Evolutionary conservation across 75 land plant species (phyloP).

Genomic region (Sequoia sempervirens): DNA sequence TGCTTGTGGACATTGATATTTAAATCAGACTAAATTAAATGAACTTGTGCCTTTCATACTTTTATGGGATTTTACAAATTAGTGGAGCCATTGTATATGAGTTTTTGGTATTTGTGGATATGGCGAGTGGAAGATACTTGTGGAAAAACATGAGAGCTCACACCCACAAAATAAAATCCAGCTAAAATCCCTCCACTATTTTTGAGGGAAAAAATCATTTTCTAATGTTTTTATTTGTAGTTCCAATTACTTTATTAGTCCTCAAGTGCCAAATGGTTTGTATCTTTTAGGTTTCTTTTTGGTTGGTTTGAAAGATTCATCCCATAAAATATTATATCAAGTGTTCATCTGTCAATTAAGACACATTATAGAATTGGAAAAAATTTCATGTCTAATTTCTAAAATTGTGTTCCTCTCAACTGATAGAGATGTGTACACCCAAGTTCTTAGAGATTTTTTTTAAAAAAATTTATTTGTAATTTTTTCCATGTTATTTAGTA

Average conservation of each 20-base stretch:
- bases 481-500: too few relatives aligned
- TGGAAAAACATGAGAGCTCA: constrained; percentile 23
- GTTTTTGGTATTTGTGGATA: constrained; percentile 59
- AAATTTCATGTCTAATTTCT: too few relatives aligned
- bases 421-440: too few relatives aligned
- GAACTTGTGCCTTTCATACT: not conserved
- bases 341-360: not conserved
- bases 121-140: constrained; percentile 68
- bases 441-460: too few relatives aligned
- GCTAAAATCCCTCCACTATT: too few relatives aligned
- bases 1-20: not conserved
- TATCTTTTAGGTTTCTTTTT: not conserved
- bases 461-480: too few relatives aligned
- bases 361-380: too few relatives aligned
- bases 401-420: too few relatives aligned
- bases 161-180: not conserved
- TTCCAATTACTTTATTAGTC: not conserved
- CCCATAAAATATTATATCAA: not conserved
- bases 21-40: not conserved
- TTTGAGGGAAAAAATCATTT: not conserved
- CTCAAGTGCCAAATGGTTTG: not conserved
- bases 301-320: not conserved
- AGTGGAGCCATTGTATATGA: constrained; percentile 15
- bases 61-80: not conserved
- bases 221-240: not conserved